These are phyloP conservation scores for Solanum sejunctum DNA, from an alignment of 257 asterid species.

Conservation along the genomic window DNA sequence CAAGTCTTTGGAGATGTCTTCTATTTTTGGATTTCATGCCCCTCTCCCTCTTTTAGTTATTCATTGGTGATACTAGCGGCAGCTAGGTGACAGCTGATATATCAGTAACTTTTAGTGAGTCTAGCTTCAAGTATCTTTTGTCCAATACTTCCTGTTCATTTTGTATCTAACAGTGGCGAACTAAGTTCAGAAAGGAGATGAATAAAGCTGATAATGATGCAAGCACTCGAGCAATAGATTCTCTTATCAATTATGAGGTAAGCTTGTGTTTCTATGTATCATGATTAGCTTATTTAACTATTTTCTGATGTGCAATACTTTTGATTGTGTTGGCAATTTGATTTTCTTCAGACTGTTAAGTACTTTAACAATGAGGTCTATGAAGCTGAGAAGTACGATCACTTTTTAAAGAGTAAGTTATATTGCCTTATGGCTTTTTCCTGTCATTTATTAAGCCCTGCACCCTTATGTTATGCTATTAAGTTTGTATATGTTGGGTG, in stretches of 20 bases:
- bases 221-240: conserved; percentile 77
- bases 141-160: background rate
- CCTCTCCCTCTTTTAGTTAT: background rate
- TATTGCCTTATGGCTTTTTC: background rate
- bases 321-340: background rate
- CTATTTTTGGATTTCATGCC: background rate
- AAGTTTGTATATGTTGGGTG: background rate
- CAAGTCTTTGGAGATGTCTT: background rate
- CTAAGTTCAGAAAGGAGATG: conserved; percentile 93
- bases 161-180: conserved; percentile 73
- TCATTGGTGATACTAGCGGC: background rate
- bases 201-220: conserved; percentile 98
- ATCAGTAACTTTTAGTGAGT: background rate
- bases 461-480: background rate
- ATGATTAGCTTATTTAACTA: background rate
- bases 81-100: background rate
- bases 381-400: conserved; percentile 88
- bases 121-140: background rate
- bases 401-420: conserved; percentile 72
- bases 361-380: conserved; percentile 83
- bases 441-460: background rate
- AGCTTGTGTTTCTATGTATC: conserved; percentile 1
- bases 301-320: background rate
- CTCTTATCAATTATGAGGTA: conserved; percentile 93
- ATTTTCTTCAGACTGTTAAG: conserved; percentile 78